These are phyloP conservation scores for Geosmithia flava DNA, from an alignment of 2,329 filamentous ascomycete genomes.

Conservation along the genomic window DNA sequence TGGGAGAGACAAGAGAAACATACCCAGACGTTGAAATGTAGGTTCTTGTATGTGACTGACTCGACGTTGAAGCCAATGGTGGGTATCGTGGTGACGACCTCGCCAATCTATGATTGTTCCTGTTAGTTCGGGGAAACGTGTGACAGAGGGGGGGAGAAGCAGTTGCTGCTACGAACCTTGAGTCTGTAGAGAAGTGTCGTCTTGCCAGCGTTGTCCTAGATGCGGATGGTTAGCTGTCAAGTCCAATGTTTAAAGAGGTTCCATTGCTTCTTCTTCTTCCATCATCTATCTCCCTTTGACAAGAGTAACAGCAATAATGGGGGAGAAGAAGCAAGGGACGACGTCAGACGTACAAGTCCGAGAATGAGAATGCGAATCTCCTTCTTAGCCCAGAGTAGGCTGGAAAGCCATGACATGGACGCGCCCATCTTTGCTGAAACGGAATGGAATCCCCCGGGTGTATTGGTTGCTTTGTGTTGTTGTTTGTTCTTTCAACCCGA, in stretches of 20 bases:
- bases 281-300: too few species aligned
- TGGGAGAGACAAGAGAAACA: slow-evolving; percentile 15
- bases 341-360: slow-evolving; percentile 54
- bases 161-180: slow-evolving; percentile 47
- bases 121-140: neutral
- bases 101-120: slow-evolving; percentile 59
- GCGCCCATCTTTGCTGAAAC: slow-evolving; percentile 36
- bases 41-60: slow-evolving; percentile 94
- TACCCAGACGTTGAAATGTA: slow-evolving; percentile 99
- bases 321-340: neutral
- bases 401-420: slow-evolving; percentile 56
- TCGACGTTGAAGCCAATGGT: slow-evolving; percentile 99
- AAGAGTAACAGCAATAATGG: too few species aligned
- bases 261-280: too few species aligned
- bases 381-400: slow-evolving; percentile 82
- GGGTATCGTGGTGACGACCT: slow-evolving; percentile 97
- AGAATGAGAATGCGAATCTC: slow-evolving; percentile 94
- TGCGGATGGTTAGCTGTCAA: neutral
- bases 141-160: neutral
- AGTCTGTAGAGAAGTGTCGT: slow-evolving; percentile 92
- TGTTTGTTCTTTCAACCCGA: neutral
- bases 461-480: neutral
- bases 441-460: neutral
- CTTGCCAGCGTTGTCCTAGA: slow-evolving; percentile 93
- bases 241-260: too few species aligned